Evolutionary conservation across 768 basidiomycete species (phyloP), one percentile per base, ranked within the genome.

Genomic region (Stropharia rugosoannulata): DNA sequence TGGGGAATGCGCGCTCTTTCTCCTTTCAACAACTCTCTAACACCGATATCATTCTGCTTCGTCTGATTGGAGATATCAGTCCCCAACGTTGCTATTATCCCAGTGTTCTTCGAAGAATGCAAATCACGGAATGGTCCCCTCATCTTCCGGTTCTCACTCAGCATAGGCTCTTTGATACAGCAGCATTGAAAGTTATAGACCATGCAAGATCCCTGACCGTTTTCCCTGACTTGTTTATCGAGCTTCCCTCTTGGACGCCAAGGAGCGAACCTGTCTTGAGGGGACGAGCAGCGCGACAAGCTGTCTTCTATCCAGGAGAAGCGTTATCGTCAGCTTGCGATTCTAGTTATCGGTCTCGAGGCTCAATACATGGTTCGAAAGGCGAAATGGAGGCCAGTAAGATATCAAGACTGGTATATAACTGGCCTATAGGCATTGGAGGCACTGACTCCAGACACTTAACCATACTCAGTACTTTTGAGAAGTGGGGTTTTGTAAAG

Each of bases 31-130:
- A 53, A 42, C 64, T 80, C 12, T 55, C 56, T 18, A 1, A 36
- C 9, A 59, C 62, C 2, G 73, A 78, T n/a, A 45, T 62, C 3
- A 53, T 62, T 13, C 63, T 77, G 32, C 62, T 82, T 10, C 49
- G 51, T 8, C 55, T 59, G 32, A 76, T 80, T 29, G 58, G 60
- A 11, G 55, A 60, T 5, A 59, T 81, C 13, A 70, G 65, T n/a
- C 74, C 78, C 1, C 13, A 15, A 3, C 61, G 77, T 9, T 46
- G 48, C 2, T 81, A 70, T 60, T 75, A 79, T 59, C 78, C 80
- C 0, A 4, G 19, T 8, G 68, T 75, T 38, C 62, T 72, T 13
- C 58, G 36, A 8, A 61, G 58, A 16, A 81, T 80, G 78, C 73
- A 81, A 57, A 67, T 58, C 2, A 70, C 79, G 0, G 27, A 64